phyloP scores from a whole-genome alignment of 768 basidiomycete species.

The Termitomyces sp. region DNA sequence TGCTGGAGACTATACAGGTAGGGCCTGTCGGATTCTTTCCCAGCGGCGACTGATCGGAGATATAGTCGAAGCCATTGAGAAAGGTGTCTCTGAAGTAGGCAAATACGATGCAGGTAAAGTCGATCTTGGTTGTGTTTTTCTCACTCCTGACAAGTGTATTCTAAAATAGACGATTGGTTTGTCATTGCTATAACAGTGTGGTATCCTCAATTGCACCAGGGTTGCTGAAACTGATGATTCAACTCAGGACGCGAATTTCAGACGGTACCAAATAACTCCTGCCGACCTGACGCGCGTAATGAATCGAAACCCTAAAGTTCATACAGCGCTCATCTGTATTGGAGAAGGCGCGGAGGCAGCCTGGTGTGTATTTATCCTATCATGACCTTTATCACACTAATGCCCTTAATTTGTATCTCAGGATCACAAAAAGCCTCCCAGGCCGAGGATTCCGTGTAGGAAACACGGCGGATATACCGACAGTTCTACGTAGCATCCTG shows the following conservation, averaged over 20 bases:
- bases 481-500: conserved; percentile 58
- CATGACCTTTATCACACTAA: not conserved
- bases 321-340: conserved; percentile 65
- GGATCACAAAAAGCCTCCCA: conserved; percentile 61
- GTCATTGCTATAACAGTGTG: conserved; percentile 62
- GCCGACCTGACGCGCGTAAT: conserved; percentile 56
- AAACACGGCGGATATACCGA: conserved; percentile 63
- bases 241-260: conserved; percentile 60
- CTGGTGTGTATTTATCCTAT: conserved; percentile 37
- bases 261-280: conserved; percentile 55
- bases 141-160: not conserved
- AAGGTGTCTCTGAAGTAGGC: conserved; percentile 56
- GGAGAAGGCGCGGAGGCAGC: conserved; percentile 64
- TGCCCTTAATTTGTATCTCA: conserved; percentile 15
- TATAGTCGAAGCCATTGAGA: conserved; percentile 61
- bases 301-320: conserved; percentile 59
- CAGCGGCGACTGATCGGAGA: conserved; percentile 2
- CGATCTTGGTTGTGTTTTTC: not conserved
- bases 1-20: conserved; percentile 64
- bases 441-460: conserved; percentile 56
- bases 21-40: conserved; percentile 2
- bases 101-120: conserved; percentile 57
- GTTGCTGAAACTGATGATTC: not conserved
- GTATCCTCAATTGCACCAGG: not conserved
- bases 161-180: conserved; percentile 59